Evolutionary conservation across 305 asterid genomes (phyloP).

Genomic region (Solanum chacoense): DNA sequence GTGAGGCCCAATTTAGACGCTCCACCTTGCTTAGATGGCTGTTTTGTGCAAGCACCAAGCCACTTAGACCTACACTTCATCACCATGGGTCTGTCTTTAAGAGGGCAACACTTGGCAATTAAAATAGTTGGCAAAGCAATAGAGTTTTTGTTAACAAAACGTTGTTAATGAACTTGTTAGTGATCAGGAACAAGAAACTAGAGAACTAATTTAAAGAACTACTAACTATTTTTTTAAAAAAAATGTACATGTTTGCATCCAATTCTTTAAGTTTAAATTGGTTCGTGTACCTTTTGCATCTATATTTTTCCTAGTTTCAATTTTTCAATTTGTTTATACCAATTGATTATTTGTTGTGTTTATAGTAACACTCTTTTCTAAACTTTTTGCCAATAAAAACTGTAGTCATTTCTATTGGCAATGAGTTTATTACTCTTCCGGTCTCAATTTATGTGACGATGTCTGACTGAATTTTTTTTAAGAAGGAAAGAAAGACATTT

Average conservation of each 20-base stretch:
- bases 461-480: neutral
- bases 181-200: neutral
- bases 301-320: neutral
- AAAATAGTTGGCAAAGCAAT: neutral
- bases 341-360: neutral
- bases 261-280: neutral
- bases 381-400: neutral
- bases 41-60: neutral
- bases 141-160: neutral
- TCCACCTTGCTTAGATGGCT: neutral
- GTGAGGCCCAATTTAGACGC: neutral
- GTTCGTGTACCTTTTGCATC: neutral
- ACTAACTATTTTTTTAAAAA: neutral
- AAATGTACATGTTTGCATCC: neutral
- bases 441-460: neutral
- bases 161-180: neutral
- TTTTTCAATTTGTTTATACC: neutral
- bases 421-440: neutral
- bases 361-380: neutral
- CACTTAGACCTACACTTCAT: neutral
- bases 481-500: neutral
- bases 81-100: neutral
- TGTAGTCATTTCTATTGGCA: neutral
- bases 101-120: neutral
- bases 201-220: neutral